Evolutionary conservation across 306 rosid species (phyloP).

Genomic region (cucumber (Cucumis sativus)): DNA sequence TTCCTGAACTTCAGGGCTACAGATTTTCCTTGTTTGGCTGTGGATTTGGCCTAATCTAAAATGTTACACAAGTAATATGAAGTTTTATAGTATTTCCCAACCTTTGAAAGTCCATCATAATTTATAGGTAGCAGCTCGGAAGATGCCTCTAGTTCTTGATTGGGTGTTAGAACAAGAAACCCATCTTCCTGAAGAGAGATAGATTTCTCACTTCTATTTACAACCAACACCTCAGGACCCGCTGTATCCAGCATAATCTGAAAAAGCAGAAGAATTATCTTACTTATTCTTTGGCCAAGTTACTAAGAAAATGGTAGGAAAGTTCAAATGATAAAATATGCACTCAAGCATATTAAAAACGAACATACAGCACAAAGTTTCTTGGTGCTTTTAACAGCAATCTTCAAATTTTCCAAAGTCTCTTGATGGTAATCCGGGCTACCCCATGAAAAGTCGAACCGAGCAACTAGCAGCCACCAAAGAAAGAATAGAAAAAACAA

Average conservation of each 20-base stretch:
- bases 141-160: constrained; percentile 54
- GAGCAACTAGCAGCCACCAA: constrained; percentile 58
- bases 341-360: not conserved
- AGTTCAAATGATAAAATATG: not conserved
- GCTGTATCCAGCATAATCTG: constrained; percentile 84
- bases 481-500: not conserved
- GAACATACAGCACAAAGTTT: constrained; percentile 92
- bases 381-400: constrained; percentile 64
- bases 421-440: constrained; percentile 72
- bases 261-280: constrained; percentile 3
- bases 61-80: not conserved
- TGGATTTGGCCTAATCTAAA: no score
- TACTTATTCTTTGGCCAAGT: not conserved
- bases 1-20: no score
- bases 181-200: constrained; percentile 55
- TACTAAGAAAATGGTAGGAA: no score
- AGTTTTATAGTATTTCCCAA: constrained; percentile 7
- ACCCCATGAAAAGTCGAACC: constrained; percentile 83
- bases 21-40: no score
- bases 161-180: constrained; percentile 57
- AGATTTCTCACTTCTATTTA: constrained; percentile 52
- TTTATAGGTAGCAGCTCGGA: constrained; percentile 65
- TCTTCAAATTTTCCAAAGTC: constrained; percentile 76
- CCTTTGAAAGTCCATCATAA: constrained; percentile 75
- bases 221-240: constrained; percentile 84